Conservation (phyloP, 164 flowering plant genomes). For the Akebia trifoliata region DNA sequence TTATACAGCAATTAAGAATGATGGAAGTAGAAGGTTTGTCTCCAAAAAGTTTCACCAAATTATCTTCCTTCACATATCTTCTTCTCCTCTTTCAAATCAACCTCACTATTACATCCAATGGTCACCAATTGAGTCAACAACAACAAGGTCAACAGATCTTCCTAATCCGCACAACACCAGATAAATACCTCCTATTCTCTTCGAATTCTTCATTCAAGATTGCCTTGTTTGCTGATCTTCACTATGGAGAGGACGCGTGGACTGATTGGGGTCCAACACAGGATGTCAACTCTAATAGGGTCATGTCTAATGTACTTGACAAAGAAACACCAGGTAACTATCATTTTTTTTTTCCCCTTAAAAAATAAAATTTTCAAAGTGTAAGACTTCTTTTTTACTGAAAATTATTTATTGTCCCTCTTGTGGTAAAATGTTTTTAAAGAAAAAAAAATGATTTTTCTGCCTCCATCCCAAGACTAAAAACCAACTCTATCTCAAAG, state of each 20-base stretch:
- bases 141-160: background rate
- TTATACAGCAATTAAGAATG: too few species aligned
- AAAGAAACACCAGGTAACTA: conserved; percentile 59
- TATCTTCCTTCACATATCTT: background rate
- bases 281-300: conserved; percentile 50
- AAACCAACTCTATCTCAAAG: too few species aligned
- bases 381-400: too few species aligned
- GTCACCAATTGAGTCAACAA: background rate
- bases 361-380: too few species aligned
- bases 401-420: too few species aligned
- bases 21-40: too few species aligned
- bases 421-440: too few species aligned
- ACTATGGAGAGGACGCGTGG: conserved; percentile 83
- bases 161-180: conserved; percentile 5
- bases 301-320: conserved; percentile 66
- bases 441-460: too few species aligned
- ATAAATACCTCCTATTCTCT: conserved; percentile 16
- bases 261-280: conserved; percentile 87
- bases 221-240: conserved; percentile 79
- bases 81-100: conserved; percentile 2
- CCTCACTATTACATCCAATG: background rate
- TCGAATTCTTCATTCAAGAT: conserved; percentile 44
- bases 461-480: too few species aligned
- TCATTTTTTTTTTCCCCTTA: background rate
- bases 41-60: too few species aligned